Conservation (phyloP, 2,329 filamentous ascomycete genomes). For the Erysiphe pulchra region DNA sequence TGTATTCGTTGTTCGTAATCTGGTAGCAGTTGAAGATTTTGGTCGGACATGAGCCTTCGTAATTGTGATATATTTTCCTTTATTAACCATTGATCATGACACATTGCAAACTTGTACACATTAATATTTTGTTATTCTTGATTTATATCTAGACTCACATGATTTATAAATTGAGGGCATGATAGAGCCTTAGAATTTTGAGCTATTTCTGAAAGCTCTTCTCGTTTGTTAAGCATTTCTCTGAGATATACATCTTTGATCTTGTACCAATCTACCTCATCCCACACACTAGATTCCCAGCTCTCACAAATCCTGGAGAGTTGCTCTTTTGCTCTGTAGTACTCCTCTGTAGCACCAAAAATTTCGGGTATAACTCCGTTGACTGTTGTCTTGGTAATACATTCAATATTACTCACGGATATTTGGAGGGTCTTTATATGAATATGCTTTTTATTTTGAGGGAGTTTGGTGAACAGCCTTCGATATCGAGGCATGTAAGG, state of each 20-base stretch:
- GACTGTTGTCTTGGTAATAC: constrained; percentile 44
- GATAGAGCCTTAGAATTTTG: constrained; percentile 36
- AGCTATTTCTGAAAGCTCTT: constrained; percentile 34
- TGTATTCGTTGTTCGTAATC: constrained; percentile 91
- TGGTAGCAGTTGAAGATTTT: constrained; percentile 82
- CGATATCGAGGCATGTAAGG: constrained; percentile 57
- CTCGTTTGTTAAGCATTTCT: constrained; percentile 50
- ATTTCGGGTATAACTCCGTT: constrained; percentile 33
- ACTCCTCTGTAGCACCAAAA: constrained; percentile 25
- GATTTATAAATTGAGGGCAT: constrained; percentile 64
- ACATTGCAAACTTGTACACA: constrained; percentile 56
- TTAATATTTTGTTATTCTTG: background rate
- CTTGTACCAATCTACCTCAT: constrained; percentile 59
- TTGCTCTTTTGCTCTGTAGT: constrained; percentile 33
- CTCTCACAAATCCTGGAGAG: constrained; percentile 42
- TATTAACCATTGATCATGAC: constrained; percentile 89
- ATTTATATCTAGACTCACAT: constrained; percentile 29
- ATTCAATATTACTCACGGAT: constrained; percentile 56
- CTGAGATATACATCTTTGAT: constrained; percentile 64
- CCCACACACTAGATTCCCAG: constrained; percentile 54
- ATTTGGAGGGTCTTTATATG: constrained; percentile 42
- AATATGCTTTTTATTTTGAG: constrained; percentile 39
- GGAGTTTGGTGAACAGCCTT: constrained; percentile 37
- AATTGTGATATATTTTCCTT: constrained; percentile 78
- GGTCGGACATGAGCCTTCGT: constrained; percentile 75